phyloP scores from a whole-genome alignment of 2,329 filamentous ascomycete genomes.

The Alternaria postmessia region DNA sequence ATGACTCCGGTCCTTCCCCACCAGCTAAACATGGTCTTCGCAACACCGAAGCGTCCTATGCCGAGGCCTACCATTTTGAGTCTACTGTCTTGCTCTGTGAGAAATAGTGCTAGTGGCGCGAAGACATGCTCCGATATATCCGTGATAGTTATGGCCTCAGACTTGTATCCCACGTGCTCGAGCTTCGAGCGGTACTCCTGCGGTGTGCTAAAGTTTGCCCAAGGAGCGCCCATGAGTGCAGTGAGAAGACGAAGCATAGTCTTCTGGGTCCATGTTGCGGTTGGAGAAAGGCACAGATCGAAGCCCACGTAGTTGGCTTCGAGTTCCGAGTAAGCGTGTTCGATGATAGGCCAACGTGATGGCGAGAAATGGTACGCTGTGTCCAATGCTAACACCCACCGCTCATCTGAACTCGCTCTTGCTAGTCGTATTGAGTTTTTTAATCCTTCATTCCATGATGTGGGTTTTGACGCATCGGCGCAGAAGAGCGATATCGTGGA shows the following conservation, averaged over 20 bases:
- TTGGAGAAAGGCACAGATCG: constrained; percentile 56
- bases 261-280: constrained; percentile 24
- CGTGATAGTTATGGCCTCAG: constrained; percentile 52
- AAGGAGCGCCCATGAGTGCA: constrained; percentile 59
- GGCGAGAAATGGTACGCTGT: constrained; percentile 66
- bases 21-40: constrained; percentile 52
- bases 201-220: constrained; percentile 59
- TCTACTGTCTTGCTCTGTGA: constrained; percentile 50
- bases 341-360: constrained; percentile 58
- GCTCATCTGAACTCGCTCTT: constrained; percentile 30
- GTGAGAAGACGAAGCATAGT: constrained; percentile 56
- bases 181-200: constrained; percentile 58
- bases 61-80: constrained; percentile 48
- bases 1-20: constrained; percentile 53
- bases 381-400: constrained; percentile 65
- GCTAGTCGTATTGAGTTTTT: constrained; percentile 15
- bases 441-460: constrained; percentile 51
- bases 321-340: constrained; percentile 52
- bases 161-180: constrained; percentile 58
- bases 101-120: constrained; percentile 56
- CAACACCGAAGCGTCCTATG: constrained; percentile 48
- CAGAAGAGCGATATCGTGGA: constrained; percentile 53
- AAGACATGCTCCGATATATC: constrained; percentile 66
- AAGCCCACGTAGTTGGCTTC: constrained; percentile 64
- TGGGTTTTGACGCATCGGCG: constrained; percentile 60